These are phyloP conservation scores for Fusarium tjaetaba DNA, from an alignment of 2,329 filamentous ascomycete genomes.

Conservation along the genomic window DNA sequence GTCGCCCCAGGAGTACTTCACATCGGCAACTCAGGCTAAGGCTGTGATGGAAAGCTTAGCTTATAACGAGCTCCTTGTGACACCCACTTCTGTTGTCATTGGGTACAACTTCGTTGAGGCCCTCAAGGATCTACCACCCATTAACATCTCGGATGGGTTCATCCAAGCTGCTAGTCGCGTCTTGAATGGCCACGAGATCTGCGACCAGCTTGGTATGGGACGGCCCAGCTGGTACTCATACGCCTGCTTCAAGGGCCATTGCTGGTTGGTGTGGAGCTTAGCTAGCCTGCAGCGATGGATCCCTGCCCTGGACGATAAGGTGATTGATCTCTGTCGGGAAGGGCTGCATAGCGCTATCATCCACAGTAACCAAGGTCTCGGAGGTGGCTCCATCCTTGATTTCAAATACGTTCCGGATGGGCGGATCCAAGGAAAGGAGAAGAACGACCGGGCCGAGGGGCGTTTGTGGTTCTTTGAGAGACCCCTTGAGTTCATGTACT, in stretches of 20 bases:
- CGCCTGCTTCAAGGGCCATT: conserved; percentile 46
- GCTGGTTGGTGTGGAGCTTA: conserved; percentile 45
- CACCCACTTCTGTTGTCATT: conserved; percentile 47
- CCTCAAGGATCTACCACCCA: conserved; percentile 49
- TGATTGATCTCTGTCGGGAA: conserved; percentile 40
- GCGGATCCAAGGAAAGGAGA: conserved; percentile 35
- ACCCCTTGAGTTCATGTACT: conserved; percentile 42
- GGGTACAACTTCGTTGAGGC: conserved; percentile 53
- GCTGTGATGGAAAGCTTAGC: conserved; percentile 49
- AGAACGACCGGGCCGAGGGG: conserved; percentile 18
- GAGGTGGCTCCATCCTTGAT: conserved; percentile 44
- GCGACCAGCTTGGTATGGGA: conserved; percentile 48
- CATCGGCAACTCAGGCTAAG: conserved; percentile 38
- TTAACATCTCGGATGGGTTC: conserved; percentile 46
- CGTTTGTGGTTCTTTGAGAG: conserved; percentile 28
- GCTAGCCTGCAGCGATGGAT: conserved; percentile 39
- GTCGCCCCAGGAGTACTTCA: conserved; percentile 42
- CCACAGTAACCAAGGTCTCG: conserved; percentile 40
- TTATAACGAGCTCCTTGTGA: conserved; percentile 48
- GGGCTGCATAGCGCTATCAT: conserved; percentile 45
- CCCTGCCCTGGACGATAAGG: conserved; percentile 40
- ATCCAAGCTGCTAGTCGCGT: conserved; percentile 45
- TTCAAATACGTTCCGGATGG: conserved; percentile 49
- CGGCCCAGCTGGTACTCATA: conserved; percentile 43
- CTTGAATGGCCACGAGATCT: conserved; percentile 52